Percentiles rank a stretch among this genome's conserved stretches.
Evolutionary conservation across 2,329 filamentous ascomycete genomes (phyloP).

Genomic region (Fusarium musae): DNA sequence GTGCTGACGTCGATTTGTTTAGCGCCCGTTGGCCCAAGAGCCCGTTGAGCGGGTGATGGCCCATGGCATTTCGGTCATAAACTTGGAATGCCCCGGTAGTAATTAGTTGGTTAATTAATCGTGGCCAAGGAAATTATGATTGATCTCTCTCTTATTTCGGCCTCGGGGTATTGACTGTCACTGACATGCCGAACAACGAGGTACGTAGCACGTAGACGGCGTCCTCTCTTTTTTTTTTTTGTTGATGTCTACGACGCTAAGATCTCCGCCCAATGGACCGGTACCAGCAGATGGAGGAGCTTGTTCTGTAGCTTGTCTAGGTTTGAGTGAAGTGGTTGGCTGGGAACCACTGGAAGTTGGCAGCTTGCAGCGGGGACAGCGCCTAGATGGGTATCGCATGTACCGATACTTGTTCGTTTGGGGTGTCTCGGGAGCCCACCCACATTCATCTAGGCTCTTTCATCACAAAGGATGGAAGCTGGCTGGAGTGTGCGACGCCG

Average conservation of each 20-base stretch:
- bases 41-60: constrained; percentile 33
- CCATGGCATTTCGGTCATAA: constrained; percentile 15
- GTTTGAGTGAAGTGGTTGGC: constrained; percentile 18
- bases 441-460: constrained; percentile 19
- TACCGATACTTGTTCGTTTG: constrained; percentile 19
- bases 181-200: background rate
- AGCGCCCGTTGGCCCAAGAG: constrained; percentile 19
- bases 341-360: constrained; percentile 10
- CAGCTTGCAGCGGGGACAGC: constrained; percentile 27
- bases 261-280: constrained; percentile 23
- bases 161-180: background rate
- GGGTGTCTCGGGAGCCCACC: constrained; percentile 34
- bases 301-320: constrained; percentile 17
- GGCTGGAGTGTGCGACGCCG: constrained; percentile 27
- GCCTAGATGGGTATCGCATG: constrained; percentile 21
- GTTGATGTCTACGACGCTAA: constrained; percentile 17
- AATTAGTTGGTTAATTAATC: background rate
- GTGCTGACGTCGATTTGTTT: constrained; percentile 15
- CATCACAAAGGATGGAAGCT: constrained; percentile 26
- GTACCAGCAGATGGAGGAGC: constrained; percentile 13
- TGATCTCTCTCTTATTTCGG: background rate
- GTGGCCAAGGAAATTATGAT: constrained; percentile 6
- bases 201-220: background rate
- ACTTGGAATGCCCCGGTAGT: constrained; percentile 10
- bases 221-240: background rate